phyloP scores from a whole-genome alignment of 306 rosid species.

The Begonia peltatifolia region DNA sequence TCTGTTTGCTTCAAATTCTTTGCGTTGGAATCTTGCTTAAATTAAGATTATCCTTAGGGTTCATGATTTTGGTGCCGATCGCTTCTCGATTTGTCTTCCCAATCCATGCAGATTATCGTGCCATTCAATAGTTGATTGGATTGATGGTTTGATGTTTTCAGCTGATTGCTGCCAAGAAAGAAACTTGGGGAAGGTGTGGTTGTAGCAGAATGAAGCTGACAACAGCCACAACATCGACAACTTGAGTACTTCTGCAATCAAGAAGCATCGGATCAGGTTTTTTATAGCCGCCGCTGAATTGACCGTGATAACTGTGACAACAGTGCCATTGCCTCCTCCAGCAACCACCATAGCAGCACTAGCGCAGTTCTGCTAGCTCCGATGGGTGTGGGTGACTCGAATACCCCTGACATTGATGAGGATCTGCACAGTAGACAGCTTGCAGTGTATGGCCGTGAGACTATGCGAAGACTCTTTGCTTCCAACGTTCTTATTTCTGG shows the following conservation, averaged over 20 bases:
- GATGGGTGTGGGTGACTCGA: constrained; percentile 50
- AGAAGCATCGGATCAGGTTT: constrained; percentile 48
- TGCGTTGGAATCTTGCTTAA: constrained; percentile 9
- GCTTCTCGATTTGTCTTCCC: constrained; percentile 9
- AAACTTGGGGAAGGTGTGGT: constrained; percentile 55
- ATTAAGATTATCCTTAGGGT: constrained; percentile 32
- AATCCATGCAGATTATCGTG: neutral
- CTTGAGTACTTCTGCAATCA: constrained; percentile 22
- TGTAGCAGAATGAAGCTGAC: constrained; percentile 34
- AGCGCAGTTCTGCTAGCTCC: constrained; percentile 16
- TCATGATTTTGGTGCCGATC: constrained; percentile 17
- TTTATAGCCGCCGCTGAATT: constrained; percentile 22
- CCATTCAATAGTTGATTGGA: constrained; percentile 9
- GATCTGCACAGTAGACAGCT: constrained; percentile 96
- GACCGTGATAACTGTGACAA: constrained; percentile 20
- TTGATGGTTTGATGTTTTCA: constrained; percentile 7
- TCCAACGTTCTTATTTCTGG: constrained; percentile 74
- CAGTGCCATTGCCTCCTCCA: neutral
- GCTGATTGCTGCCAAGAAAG: constrained; percentile 64
- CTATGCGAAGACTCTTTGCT: constrained; percentile 77
- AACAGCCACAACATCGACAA: constrained; percentile 9
- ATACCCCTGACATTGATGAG: constrained; percentile 64
- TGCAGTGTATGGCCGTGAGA: constrained; percentile 92
- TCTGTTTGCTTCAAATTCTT: constrained; percentile 4
- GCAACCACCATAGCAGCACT: constrained; percentile 15